These are phyloP conservation scores for Schwanniomyces sp. DNA, from an alignment of 805 yeast genomes.

Conservation along the genomic window DNA sequence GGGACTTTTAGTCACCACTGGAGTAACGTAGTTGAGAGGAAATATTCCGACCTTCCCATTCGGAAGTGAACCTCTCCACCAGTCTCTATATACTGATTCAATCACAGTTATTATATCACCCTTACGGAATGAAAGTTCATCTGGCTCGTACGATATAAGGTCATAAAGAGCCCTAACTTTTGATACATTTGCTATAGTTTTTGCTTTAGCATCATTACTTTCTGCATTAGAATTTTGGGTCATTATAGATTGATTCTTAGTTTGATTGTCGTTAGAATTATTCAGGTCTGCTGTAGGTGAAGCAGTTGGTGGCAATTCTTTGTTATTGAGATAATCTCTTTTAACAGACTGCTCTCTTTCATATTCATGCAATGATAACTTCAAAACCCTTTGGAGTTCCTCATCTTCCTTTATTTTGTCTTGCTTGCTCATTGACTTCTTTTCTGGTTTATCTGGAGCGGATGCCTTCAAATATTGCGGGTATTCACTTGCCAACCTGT, in stretches of 20 bases:
- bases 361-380: slow-evolving; percentile 67
- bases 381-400: slow-evolving; percentile 74
- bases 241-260: background rate
- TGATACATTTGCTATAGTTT: slow-evolving; percentile 47
- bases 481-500: slow-evolving; percentile 42
- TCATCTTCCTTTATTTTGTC: slow-evolving; percentile 68
- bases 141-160: slow-evolving; percentile 73
- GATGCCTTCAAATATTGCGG: slow-evolving; percentile 26
- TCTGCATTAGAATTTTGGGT: background rate
- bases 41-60: slow-evolving; percentile 83
- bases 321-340: slow-evolving; percentile 23
- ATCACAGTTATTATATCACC: slow-evolving; percentile 88
- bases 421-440: slow-evolving; percentile 44
- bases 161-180: slow-evolving; percentile 87
- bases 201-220: slow-evolving; percentile 20
- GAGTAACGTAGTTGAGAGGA: slow-evolving; percentile 89
- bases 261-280: slow-evolving; percentile 5
- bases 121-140: slow-evolving; percentile 80
- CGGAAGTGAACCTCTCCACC: slow-evolving; percentile 89
- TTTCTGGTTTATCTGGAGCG: slow-evolving; percentile 59
- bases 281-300: background rate
- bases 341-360: slow-evolving; percentile 37
- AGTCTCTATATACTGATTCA: slow-evolving; percentile 85
- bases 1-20: slow-evolving; percentile 64
- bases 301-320: slow-evolving; percentile 36